Conservation (phyloP, 345 rosid genomes). For the Eucalyptus marginata region DNA sequence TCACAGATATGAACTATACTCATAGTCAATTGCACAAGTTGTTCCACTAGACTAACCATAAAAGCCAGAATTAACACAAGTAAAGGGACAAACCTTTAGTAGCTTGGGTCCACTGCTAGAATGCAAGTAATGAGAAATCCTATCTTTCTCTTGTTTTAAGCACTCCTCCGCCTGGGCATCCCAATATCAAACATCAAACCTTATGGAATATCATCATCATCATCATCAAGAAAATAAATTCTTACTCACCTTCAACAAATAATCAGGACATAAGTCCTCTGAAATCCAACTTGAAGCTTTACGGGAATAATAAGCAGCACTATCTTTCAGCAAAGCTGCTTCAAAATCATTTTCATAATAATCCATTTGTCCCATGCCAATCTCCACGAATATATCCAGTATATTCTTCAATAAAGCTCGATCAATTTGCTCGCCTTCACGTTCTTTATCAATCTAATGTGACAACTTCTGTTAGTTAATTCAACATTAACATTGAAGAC, state of each 20-base stretch:
- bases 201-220: neutral
- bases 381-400: conserved; percentile 59
- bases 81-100: too few relatives aligned
- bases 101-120: too few relatives aligned
- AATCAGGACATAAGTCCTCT: conserved; percentile 73
- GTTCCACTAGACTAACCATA: too few relatives aligned
- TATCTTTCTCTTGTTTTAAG: too few relatives aligned
- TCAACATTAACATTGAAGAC: neutral
- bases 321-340: conserved; percentile 45
- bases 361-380: conserved; percentile 54
- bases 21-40: too few relatives aligned
- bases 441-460: conserved; percentile 65
- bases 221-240: neutral
- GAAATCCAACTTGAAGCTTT: conserved; percentile 81
- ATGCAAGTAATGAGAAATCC: too few relatives aligned
- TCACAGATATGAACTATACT: too few relatives aligned
- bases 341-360: conserved; percentile 72
- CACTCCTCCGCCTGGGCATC: too few relatives aligned
- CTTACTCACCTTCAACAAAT: conserved; percentile 56
- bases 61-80: too few relatives aligned
- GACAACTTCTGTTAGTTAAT: neutral
- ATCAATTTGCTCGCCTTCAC: conserved; percentile 85
- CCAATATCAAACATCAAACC: too few relatives aligned
- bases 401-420: conserved; percentile 68
- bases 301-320: conserved; percentile 65